Percentiles rank a stretch among this genome's conserved stretches.
phyloP scores from a whole-genome alignment of 208 protist species.

The Wallacemonas rigidus region DNA sequence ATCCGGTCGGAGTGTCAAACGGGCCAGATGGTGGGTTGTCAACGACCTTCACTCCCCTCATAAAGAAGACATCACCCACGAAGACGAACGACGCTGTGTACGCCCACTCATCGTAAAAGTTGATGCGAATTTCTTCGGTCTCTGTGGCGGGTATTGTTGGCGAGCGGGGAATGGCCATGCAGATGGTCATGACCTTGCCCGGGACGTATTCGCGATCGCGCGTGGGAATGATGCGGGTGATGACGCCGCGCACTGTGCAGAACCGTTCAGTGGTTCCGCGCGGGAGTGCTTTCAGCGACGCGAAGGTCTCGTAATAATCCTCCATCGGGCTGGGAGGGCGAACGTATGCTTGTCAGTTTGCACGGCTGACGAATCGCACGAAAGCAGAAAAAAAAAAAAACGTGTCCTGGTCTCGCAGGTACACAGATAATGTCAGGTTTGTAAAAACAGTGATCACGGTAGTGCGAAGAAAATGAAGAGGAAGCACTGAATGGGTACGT shows the following conservation, averaged over 20 bases:
- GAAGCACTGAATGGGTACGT: background rate
- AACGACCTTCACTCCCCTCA: constrained; percentile 44
- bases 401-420: no score
- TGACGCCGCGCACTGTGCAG: constrained; percentile 51
- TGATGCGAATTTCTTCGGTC: constrained; percentile 32
- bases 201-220: constrained; percentile 57
- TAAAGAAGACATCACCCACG: constrained; percentile 53
- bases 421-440: no score
- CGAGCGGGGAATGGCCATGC: constrained; percentile 12
- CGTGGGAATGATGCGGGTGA: constrained; percentile 37
- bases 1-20: background rate
- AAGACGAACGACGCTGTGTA: constrained; percentile 65
- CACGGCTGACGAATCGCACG: background rate
- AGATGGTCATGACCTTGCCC: constrained; percentile 57
- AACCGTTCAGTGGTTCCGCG: constrained; percentile 25
- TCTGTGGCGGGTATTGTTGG: constrained; percentile 22
- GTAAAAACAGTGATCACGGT: no score
- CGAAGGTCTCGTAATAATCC: constrained; percentile 42
- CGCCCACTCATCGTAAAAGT: constrained; percentile 79
- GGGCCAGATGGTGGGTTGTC: constrained; percentile 19
- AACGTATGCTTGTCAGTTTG: background rate
- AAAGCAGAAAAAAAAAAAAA: constrained; percentile 9
- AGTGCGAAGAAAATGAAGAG: background rate
- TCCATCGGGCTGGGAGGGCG: constrained; percentile 23
- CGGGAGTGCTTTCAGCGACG: constrained; percentile 32